Conservation (phyloP, 2,329 filamentous ascomycete species). For the Plenodomus biglobosus region DNA sequence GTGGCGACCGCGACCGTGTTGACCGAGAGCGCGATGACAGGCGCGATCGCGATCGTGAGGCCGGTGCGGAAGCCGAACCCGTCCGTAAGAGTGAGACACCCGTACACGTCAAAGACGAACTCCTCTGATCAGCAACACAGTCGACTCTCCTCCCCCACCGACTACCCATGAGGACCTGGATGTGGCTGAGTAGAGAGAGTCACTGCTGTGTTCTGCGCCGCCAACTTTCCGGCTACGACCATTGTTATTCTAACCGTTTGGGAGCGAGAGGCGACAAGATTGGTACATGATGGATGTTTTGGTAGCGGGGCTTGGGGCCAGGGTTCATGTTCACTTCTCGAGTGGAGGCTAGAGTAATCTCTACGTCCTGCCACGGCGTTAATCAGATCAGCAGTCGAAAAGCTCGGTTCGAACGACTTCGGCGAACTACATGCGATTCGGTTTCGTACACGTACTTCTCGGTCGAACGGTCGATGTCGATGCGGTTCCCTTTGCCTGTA, state of each 20-base stretch:
- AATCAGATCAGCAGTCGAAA: constrained; percentile 41
- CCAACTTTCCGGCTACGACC: constrained; percentile 11
- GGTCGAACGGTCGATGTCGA: constrained; percentile 40
- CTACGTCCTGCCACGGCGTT: constrained; percentile 34
- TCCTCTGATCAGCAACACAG: constrained; percentile 44
- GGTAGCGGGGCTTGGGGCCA: constrained; percentile 25
- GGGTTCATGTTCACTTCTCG: constrained; percentile 27
- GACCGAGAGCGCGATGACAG: constrained; percentile 55
- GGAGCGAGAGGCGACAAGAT: constrained; percentile 19
- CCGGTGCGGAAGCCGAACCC: constrained; percentile 73
- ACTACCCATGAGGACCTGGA: constrained; percentile 87
- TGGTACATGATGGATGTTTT: constrained; percentile 27
- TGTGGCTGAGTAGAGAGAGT: constrained; percentile 69
- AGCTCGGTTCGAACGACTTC: constrained; percentile 38
- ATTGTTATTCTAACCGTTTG: constrained; percentile 21
- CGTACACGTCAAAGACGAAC: constrained; percentile 19
- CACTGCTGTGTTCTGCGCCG: constrained; percentile 15
- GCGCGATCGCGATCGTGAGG: constrained; percentile 59
- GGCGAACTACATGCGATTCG: constrained; percentile 40
- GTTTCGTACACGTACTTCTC: constrained; percentile 30
- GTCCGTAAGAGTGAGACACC: constrained; percentile 76
- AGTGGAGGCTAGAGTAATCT: constrained; percentile 28
- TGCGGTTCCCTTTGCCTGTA: constrained; percentile 39
- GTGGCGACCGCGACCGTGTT: constrained; percentile 52
- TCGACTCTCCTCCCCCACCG: constrained; percentile 75